Evolutionary conservation across 1,284 basidiomycete genomes (phyloP).

Genomic region (Ceratobasidium sp.): DNA sequence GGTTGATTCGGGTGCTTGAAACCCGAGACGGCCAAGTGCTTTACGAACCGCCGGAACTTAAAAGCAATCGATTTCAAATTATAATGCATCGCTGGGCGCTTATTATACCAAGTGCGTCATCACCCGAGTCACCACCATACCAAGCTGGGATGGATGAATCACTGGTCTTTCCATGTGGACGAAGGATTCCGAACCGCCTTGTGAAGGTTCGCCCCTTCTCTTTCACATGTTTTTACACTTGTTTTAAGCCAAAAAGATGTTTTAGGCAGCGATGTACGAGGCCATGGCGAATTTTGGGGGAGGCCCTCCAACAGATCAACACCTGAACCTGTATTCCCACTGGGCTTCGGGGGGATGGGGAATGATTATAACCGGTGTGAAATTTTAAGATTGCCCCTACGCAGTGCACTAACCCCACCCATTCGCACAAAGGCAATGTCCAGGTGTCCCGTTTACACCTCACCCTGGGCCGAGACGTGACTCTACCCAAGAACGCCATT

Average conservation of each 20-base stretch:
- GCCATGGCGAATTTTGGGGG: constrained; percentile 72
- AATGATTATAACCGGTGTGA: constrained; percentile 77
- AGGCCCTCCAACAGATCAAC: constrained; percentile 72
- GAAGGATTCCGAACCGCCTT: constrained; percentile 56
- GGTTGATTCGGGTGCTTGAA: background rate
- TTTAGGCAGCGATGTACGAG: constrained; percentile 83
- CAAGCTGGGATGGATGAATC: constrained; percentile 47
- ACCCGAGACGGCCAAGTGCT: too few species aligned
- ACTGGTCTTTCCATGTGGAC: constrained; percentile 63
- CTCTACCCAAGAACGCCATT: constrained; percentile 62
- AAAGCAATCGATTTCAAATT: constrained; percentile 17
- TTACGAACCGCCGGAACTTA: background rate
- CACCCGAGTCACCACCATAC: background rate
- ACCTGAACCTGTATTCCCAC: constrained; percentile 71
- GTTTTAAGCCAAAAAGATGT: background rate
- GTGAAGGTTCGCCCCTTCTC: constrained; percentile 55
- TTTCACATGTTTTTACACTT: constrained; percentile 45
- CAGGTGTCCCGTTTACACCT: constrained; percentile 77
- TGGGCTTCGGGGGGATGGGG: constrained; percentile 87
- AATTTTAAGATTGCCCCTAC: background rate
- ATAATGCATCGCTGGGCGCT: background rate
- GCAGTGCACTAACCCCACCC: background rate
- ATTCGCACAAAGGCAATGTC: constrained; percentile 66
- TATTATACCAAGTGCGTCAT: too few species aligned
- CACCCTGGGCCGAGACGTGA: constrained; percentile 80